Evolutionary conservation across 2,329 filamentous ascomycete genomes (phyloP).

Genomic region (Byssothecium circinans): DNA sequence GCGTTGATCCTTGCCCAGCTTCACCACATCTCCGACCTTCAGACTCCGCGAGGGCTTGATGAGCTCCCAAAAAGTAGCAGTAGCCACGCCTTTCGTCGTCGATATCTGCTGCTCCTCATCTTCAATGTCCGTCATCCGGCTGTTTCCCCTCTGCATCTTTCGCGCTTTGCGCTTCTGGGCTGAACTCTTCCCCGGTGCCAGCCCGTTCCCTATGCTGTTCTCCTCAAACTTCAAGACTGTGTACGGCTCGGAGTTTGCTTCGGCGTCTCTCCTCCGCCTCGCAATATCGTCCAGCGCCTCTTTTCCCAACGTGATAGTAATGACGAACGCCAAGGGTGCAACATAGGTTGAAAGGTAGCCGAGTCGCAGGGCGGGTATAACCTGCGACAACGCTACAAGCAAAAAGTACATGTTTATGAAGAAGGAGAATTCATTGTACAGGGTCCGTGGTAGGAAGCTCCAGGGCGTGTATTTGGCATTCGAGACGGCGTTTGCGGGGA

Average conservation of each 20-base stretch:
- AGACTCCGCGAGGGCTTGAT: conserved; percentile 83
- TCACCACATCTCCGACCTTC: conserved; percentile 93
- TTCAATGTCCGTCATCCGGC: conserved; percentile 64
- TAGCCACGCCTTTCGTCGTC: conserved; percentile 34
- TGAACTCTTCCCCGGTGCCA: conserved; percentile 34
- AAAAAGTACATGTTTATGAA: conserved; percentile 99
- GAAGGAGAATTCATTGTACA: conserved; percentile 99
- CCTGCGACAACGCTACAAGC: conserved; percentile 89
- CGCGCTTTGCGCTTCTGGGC: conserved; percentile 35
- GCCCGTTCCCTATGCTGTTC: conserved; percentile 43
- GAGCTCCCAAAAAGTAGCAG: conserved; percentile 65
- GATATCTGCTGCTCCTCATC: conserved; percentile 64
- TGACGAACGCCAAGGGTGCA: conserved; percentile 86
- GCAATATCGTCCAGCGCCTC: conserved; percentile 94
- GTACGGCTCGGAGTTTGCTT: conserved; percentile 92
- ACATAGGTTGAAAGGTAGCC: conserved; percentile 95
- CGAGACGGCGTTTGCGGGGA: conserved; percentile 87
- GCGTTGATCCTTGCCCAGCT: conserved; percentile 86
- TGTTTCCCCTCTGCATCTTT: conserved; percentile 39
- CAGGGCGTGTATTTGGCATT: conserved; percentile 97
- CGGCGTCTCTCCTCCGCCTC: conserved; percentile 80
- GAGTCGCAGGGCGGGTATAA: conserved; percentile 84
- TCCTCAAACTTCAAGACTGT: conserved; percentile 73
- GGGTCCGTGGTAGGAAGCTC: conserved; percentile 88
- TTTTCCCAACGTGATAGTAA: conserved; percentile 90